A percentile compares a stretch with the other conserved stretches of the same genome.
Conservation (phyloP, 257 asterid species). For the Solanum arcanum region DNA sequence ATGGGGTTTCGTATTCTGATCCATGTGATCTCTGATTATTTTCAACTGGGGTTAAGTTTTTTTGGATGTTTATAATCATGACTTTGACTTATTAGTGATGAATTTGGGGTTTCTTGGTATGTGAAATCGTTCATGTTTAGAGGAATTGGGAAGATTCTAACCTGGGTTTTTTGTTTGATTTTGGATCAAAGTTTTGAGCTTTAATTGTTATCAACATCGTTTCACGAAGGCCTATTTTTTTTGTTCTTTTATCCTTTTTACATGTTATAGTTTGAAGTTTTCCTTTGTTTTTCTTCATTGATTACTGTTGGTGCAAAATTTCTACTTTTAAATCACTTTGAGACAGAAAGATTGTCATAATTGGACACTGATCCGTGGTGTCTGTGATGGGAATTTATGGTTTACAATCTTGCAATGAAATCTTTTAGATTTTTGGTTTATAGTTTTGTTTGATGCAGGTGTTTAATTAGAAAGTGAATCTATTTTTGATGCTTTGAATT, state of each 20-base stretch:
- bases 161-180: not conserved
- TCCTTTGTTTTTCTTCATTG: not conserved
- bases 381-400: not conserved
- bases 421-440: not conserved
- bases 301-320: not conserved
- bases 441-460: constrained; percentile 14
- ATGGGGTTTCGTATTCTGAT: not conserved
- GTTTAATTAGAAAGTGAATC: not conserved
- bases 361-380: not conserved
- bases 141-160: constrained; percentile 10
- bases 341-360: not conserved
- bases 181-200: constrained; percentile 15
- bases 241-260: not conserved
- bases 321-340: not conserved
- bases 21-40: constrained; percentile 2
- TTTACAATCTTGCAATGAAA: not conserved
- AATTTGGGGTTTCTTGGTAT: constrained; percentile 4
- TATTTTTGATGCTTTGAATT: constrained; percentile 16
- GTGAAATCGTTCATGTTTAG: constrained; percentile 2
- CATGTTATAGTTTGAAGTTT: not conserved
- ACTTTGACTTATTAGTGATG: constrained; percentile 16
- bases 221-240: not conserved
- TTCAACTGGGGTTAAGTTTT: constrained; percentile 6
- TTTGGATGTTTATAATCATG: constrained; percentile 9
- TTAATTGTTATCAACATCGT: constrained; percentile 17